A percentile compares a stretch with the other conserved stretches of the same genome.
Evolutionary conservation across 495 filamentous ascomycete genomes (phyloP).

Genomic region (Podospora pseudopauciseta): DNA sequence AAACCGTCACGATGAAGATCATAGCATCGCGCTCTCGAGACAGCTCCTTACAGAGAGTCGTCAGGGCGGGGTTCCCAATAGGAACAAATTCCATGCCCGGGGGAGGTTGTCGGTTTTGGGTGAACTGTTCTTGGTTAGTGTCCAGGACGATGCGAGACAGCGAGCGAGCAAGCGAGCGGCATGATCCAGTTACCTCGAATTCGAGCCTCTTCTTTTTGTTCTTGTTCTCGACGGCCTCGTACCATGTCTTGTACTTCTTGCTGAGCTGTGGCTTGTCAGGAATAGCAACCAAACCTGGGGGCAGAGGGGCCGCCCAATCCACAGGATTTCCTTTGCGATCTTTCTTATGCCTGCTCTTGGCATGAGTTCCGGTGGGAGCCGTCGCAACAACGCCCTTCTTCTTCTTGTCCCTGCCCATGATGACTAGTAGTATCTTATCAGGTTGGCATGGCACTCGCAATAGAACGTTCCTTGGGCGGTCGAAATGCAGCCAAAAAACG

Average conservation of each 20-base stretch:
- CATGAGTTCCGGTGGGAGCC: constrained; percentile 23
- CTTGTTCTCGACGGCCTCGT: constrained; percentile 53
- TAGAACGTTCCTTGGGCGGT: background rate
- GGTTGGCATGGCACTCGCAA: background rate
- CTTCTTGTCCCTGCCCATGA: constrained; percentile 34
- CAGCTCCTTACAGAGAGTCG: constrained; percentile 71
- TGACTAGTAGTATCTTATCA: background rate
- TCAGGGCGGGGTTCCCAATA: constrained; percentile 73
- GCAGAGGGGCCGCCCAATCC: constrained; percentile 34
- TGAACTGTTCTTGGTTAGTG: constrained; percentile 41
- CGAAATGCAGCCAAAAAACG: background rate
- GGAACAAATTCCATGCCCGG: constrained; percentile 81
- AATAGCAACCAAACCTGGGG: constrained; percentile 29
- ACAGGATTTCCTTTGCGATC: constrained; percentile 27
- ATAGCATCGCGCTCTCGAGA: constrained; percentile 64
- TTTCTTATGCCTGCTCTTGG: constrained; percentile 36
- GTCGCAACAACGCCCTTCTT: constrained; percentile 19
- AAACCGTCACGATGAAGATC: constrained; percentile 78
- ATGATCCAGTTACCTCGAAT: constrained; percentile 38
- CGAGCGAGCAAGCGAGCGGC: background rate
- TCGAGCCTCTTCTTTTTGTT: constrained; percentile 56
- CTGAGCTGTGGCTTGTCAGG: constrained; percentile 34
- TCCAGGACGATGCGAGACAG: background rate
- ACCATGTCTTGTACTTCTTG: constrained; percentile 51
- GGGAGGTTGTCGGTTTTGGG: constrained; percentile 51